A percentile compares a stretch with the other conserved stretches of the same genome.
These are phyloP conservation scores for Magnaporthales sp. DNA, from an alignment of 2,329 filamentous ascomycete genomes.

Conservation along the genomic window DNA sequence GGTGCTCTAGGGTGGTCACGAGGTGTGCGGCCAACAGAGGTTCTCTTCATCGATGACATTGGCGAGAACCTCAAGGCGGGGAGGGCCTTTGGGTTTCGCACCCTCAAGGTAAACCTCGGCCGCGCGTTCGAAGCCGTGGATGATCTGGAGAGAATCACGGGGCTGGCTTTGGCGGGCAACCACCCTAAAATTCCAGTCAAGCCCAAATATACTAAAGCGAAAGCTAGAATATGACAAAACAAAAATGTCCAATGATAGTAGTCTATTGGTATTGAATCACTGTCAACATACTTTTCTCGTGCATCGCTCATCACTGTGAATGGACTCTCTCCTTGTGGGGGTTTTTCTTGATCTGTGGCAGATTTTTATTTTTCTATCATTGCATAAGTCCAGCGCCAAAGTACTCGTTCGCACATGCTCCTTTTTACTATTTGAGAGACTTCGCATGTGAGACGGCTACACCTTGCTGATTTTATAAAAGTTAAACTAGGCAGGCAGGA, in stretches of 20 bases:
- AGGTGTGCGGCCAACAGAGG: slow-evolving; percentile 52
- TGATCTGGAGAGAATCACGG: slow-evolving; percentile 68
- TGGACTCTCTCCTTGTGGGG: background rate
- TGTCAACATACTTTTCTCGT: background rate
- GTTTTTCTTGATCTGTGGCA: background rate
- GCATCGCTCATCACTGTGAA: background rate
- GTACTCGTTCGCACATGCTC: background rate
- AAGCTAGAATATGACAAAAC: slow-evolving; percentile 33
- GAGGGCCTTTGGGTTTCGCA: slow-evolving; percentile 64
- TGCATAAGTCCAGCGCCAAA: background rate
- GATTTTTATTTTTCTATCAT: background rate
- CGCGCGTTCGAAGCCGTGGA: slow-evolving; percentile 72
- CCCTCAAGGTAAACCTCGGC: slow-evolving; percentile 77
- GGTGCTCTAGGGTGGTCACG: slow-evolving; percentile 35
- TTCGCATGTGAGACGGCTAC: background rate
- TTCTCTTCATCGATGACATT: slow-evolving; percentile 90
- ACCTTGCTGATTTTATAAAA: background rate
- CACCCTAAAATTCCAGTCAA: slow-evolving; percentile 41
- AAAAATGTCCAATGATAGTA: background rate
- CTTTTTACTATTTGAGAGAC: background rate
- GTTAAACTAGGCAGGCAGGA: background rate
- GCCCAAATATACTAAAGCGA: slow-evolving; percentile 22
- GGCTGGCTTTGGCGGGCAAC: slow-evolving; percentile 50
- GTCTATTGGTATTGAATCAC: background rate
- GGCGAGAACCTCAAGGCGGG: slow-evolving; percentile 84